Evolutionary conservation across 805 yeast genomes (phyloP), one percentile per base, ranked within the genome.

Genomic region (Grigorovia yakushimaensis): DNA sequence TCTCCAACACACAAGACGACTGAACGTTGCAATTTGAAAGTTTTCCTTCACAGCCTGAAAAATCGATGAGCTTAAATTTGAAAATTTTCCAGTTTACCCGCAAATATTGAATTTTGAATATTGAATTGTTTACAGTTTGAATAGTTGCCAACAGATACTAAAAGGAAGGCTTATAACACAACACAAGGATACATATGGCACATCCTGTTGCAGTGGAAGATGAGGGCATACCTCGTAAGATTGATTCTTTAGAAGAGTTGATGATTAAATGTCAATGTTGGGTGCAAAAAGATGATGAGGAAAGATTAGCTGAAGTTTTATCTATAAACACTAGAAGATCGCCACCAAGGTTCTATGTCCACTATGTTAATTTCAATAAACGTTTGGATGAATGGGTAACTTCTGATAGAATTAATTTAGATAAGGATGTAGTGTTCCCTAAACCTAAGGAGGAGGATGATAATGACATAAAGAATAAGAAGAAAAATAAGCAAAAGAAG

Each of bases 341-440:
- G 13, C 77, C 84, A 51, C 78, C 80, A 30, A 85, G 79, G 54
- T 89, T 83, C 64, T 93, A 93, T 62, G 96, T 93, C 27, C 99
- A 93, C 65, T 93, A 88, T 68, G 87, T 81, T 46, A 96, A 89
- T 55, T 93, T 82, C 72, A 93, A 93, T 71, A 93, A 93, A 66
- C 84, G 99, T 65, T 74, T 93, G 55, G 99, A 93, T 69, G 98
- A 93, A 65, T 91, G 98, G 98, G 78, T 93, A 6, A 72, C 75
- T 19, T 72, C 78, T 4, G 81, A 79, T 36, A 73, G 94, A 45
- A 80, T 93, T 10, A 86, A 88, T 61, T 74, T 80, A 46, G 69
- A 73, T n/a, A 70, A 79, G 47, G 87, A 87, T 0, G 77, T 91
- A 47, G 76, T 77, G 18, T 70, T 79, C 52, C 96, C 96, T 0